Evolutionary conservation across 805 yeast species (phyloP).

Genomic region (Candida pini): DNA sequence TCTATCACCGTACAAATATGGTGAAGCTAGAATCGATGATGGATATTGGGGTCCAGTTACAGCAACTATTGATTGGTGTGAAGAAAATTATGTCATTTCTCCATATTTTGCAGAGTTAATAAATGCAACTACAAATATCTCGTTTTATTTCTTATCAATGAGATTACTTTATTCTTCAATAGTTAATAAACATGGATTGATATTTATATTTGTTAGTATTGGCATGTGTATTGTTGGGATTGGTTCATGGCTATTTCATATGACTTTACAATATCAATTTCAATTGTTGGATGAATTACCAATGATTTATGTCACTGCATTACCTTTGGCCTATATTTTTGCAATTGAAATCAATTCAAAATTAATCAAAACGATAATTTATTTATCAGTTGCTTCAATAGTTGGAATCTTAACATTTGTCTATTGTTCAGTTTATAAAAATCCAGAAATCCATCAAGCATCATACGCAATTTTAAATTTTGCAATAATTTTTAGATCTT

Average conservation of each 20-base stretch:
- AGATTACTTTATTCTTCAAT: slow-evolving; percentile 44
- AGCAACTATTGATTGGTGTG: slow-evolving; percentile 97
- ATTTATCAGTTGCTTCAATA: slow-evolving; percentile 8
- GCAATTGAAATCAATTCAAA: slow-evolving; percentile 15
- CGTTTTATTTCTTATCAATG: slow-evolving; percentile 36
- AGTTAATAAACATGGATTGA: slow-evolving; percentile 53
- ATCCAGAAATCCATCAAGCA: slow-evolving; percentile 83
- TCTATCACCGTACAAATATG: slow-evolving; percentile 12
- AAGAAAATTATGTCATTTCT: slow-evolving; percentile 88
- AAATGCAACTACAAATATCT: slow-evolving; percentile 75
- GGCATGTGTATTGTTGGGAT: slow-evolving; percentile 86
- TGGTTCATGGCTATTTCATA: slow-evolving; percentile 92
- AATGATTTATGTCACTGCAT: slow-evolving; percentile 93
- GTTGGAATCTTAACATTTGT: slow-evolving; percentile 31
- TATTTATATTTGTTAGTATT: slow-evolving; percentile 63
- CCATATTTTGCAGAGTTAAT: slow-evolving; percentile 81
- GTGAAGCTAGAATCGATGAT: slow-evolving; percentile 12
- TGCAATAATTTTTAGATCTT: slow-evolving; percentile 54
- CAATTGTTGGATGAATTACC: slow-evolving; percentile 91
- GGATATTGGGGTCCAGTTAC: slow-evolving; percentile 81
- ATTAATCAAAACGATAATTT: slow-evolving; percentile 7
- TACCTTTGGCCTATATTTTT: slow-evolving; percentile 52
- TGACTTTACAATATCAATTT: slow-evolving; percentile 82
- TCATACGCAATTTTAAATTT: slow-evolving; percentile 72
- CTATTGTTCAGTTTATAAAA: slow-evolving; percentile 46